A percentile compares a stretch with the other conserved stretches of the same genome.
Evolutionary conservation across 2,329 filamentous ascomycete species (phyloP).

Genomic region (Venturia aucupariae): DNA sequence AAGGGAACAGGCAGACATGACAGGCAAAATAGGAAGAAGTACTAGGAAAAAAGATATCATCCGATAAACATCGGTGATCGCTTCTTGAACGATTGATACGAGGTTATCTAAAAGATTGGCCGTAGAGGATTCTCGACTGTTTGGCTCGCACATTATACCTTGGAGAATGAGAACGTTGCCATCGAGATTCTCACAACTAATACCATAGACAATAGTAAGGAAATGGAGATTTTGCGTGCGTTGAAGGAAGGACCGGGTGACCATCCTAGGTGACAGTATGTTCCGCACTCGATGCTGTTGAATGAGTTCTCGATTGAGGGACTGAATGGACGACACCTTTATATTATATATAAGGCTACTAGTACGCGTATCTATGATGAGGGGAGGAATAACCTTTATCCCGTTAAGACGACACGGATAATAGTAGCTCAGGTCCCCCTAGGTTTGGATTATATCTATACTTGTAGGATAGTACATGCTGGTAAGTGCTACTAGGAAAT

Average conservation of each 20-base stretch:
- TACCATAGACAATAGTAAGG: background rate
- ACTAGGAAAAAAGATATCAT: constrained; percentile 18
- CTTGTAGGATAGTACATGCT: background rate
- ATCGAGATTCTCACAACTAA: background rate
- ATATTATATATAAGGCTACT: background rate
- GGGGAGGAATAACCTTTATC: background rate
- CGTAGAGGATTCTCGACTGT: background rate
- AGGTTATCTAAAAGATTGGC: constrained; percentile 16
- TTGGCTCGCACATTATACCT: background rate
- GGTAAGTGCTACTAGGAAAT: background rate
- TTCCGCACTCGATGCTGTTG: background rate
- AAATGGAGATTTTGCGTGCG: background rate
- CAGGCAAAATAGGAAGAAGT: no score
- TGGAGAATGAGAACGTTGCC: background rate
- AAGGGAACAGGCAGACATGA: no score
- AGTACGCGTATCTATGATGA: background rate
- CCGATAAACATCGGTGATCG: constrained; percentile 19
- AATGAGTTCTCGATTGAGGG: constrained; percentile 3
- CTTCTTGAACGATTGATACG: background rate
- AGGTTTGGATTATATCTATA: background rate
- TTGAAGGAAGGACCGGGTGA: background rate
- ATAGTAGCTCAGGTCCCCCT: background rate
- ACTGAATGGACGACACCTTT: constrained; percentile 10
- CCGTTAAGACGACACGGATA: background rate
- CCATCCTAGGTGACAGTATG: background rate